Evolutionary conservation across 768 basidiomycete genomes (phyloP), one percentile per base, ranked within the genome.

Genomic region (Pleurotus giganteus): DNA sequence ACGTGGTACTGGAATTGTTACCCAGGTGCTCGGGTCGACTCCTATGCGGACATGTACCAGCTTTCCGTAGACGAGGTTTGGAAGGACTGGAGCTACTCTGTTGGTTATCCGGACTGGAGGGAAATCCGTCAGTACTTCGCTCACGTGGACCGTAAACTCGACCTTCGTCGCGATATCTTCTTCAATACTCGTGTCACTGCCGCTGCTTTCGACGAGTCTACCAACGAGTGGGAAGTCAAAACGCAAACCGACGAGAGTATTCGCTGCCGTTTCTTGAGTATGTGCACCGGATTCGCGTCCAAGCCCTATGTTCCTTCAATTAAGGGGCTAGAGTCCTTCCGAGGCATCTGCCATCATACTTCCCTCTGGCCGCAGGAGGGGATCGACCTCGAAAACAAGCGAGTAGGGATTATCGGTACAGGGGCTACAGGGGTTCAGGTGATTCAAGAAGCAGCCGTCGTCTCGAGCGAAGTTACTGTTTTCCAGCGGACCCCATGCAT

Each of bases 401-500:
- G 63, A 4, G 51, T 68, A 6, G 66, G 60, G 4, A 58, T 66
- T n/a, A 63, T 66, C 26, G 66, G 66, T 27, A 68, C 66, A 2
- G 65, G 66, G 0, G 65, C 65, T 3, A 63, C 60, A n/a, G 65
- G 64, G 6, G 65, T 68, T 13, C 65, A 68, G 32, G 47, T 67
- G 2, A 58, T 66, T 23, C 65, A 68, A 42, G 62, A 60, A 46
- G 54, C 56, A 4, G 65, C 64, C 2, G 57, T 60, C 4, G 31
- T 60, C 11, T 61, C 61, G 1, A 34, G 51, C 1, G 59, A 65
- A 36, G 58, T 66, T 23, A 65, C 64, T 5, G 64, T 66, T 12
- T 68, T 68, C 60, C 67, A 68, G 36, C 65, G 67, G 4, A 42
- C 67, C 71, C 28, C 81, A 83, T 49, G 82, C 76, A 3, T 75